Conservation (phyloP, 306 rosid species). For the Prunus mume region DNA sequence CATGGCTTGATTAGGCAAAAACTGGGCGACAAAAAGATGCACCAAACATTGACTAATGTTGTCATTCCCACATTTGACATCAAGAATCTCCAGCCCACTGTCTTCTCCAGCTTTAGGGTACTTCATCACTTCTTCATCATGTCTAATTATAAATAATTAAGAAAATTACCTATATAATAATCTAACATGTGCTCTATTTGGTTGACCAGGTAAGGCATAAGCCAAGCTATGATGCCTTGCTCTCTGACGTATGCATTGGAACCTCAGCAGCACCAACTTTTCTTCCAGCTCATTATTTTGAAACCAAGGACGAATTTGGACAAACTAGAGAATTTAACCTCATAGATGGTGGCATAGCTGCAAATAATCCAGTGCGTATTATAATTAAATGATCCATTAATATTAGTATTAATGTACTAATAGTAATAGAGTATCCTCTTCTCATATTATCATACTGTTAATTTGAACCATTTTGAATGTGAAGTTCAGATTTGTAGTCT, state of each 20-base stretch:
- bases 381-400: not conserved
- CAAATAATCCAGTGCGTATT: conserved; percentile 55
- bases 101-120: conserved; percentile 59
- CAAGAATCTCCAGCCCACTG: conserved; percentile 48
- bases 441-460: no score
- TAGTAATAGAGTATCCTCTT: no score
- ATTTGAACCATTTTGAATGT: not conserved
- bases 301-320: conserved; percentile 23
- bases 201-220: conserved; percentile 23
- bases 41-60: conserved; percentile 46
- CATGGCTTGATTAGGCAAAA: conserved; percentile 27
- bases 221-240: conserved; percentile 36
- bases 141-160: not conserved
- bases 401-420: no score
- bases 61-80: conserved; percentile 61
- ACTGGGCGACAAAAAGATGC: conserved; percentile 26
- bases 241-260: conserved; percentile 49
- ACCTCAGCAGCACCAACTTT: conserved; percentile 68
- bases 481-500: no score
- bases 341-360: conserved; percentile 66
- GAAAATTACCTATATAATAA: not conserved
- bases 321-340: conserved; percentile 47
- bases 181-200: not conserved
- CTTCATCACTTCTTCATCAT: not conserved
- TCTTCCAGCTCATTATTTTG: conserved; percentile 51